A percentile compares a stretch with the other conserved stretches of the same genome.
These are phyloP conservation scores for Chlorella variabilis DNA, from an alignment of 163 green algal species.

Conservation along the genomic window DNA sequence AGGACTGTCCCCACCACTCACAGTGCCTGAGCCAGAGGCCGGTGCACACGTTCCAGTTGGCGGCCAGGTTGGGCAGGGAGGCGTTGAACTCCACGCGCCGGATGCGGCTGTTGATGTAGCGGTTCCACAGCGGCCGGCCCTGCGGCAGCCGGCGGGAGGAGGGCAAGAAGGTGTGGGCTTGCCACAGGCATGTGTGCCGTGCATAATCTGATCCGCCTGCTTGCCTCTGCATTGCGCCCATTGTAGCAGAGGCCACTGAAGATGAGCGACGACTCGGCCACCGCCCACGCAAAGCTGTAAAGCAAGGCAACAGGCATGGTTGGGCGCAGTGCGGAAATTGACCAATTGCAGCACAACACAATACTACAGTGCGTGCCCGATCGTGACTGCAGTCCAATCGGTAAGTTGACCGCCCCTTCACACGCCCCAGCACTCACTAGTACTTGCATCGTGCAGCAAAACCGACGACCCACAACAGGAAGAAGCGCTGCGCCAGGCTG, in stretches of 20 bases:
- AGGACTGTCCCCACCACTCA: too few species aligned
- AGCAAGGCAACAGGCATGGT: too few species aligned
- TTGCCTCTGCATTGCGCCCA: conserved; percentile 31
- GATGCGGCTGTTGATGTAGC: conserved; percentile 65
- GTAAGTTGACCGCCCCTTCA: too few species aligned
- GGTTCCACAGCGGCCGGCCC: conserved; percentile 53
- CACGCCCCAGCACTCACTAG: neutral
- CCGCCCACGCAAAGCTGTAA: conserved; percentile 79
- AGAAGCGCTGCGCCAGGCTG: neutral
- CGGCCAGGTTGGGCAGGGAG: conserved; percentile 52
- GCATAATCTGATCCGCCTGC: too few species aligned
- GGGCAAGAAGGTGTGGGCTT: too few species aligned
- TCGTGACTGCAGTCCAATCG: too few species aligned
- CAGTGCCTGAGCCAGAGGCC: conserved; percentile 73
- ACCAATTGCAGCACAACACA: too few species aligned
- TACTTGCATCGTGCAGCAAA: conserved; percentile 34
- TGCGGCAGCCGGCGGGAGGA: too few species aligned
- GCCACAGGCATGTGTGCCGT: too few species aligned
- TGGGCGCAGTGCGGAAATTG: too few species aligned
- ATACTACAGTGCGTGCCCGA: too few species aligned
- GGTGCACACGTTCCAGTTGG: conserved; percentile 78
- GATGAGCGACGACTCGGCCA: conserved; percentile 74
- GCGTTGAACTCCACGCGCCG: conserved; percentile 53
- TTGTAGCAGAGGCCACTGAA: conserved; percentile 81
- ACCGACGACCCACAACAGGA: conserved; percentile 30